Evolutionary conservation across 768 basidiomycete genomes (phyloP).

Genomic region (Panaeolus papilionaceus): DNA sequence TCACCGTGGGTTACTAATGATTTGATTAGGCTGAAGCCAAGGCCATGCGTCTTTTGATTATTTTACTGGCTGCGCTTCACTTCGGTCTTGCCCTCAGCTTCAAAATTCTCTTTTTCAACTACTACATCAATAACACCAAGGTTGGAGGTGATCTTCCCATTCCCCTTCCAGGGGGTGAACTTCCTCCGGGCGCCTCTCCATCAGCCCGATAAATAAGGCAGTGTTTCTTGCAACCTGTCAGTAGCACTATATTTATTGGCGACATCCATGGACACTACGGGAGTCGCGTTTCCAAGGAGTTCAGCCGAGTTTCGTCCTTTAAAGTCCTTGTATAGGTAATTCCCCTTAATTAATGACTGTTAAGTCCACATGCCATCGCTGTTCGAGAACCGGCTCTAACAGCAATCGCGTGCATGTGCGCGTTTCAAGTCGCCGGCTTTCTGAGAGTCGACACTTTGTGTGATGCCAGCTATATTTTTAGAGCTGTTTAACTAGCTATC

Average conservation of each 20-base stretch:
- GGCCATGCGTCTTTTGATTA: constrained; percentile 81
- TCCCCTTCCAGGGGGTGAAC: constrained; percentile 42
- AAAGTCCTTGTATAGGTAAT: not conserved
- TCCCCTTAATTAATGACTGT: not conserved
- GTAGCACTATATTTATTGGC: constrained; percentile 7
- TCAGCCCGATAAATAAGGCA: constrained; percentile 19
- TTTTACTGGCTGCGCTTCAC: constrained; percentile 78
- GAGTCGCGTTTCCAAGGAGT: not conserved
- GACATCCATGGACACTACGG: not conserved
- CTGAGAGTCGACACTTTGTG: not conserved
- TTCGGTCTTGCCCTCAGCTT: constrained; percentile 83
- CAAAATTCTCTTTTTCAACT: constrained; percentile 74
- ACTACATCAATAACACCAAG: constrained; percentile 50
- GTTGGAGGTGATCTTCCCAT: constrained; percentile 48
- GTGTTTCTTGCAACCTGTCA: not conserved
- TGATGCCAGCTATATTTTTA: not conserved
- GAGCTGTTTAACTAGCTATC: not conserved
- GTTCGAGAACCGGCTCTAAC: not conserved
- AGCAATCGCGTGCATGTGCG: not conserved
- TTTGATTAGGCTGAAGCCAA: constrained; percentile 79
- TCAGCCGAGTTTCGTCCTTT: constrained; percentile 1
- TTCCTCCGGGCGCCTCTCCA: constrained; percentile 34
- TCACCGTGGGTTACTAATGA: constrained; percentile 1
- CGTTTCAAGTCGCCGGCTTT: not conserved
- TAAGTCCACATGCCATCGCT: not conserved